Percentiles rank a stretch among this genome's conserved stretches.
Evolutionary conservation across 306 rosid genomes (phyloP).

Genomic region (Carpinus viminea): DNA sequence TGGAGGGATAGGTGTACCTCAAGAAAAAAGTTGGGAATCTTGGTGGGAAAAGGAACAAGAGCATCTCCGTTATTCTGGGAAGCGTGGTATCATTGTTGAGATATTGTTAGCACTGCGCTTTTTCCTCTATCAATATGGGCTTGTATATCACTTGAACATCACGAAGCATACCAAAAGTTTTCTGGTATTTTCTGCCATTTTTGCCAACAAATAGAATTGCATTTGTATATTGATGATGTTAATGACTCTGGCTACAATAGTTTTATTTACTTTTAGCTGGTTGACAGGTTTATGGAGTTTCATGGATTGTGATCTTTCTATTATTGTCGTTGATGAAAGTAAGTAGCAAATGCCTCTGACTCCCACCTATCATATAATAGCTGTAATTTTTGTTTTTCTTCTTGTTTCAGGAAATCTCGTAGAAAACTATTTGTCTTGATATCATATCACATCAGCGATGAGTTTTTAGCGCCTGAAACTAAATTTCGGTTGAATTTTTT

Average conservation of each 20-base stretch:
- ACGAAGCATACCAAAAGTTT: conserved; percentile 50
- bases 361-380: background rate
- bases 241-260: conserved; percentile 27
- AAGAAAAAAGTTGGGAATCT: conserved; percentile 93
- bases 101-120: conserved; percentile 86
- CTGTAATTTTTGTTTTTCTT: background rate
- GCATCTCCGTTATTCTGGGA: conserved; percentile 75
- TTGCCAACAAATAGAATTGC: conserved; percentile 1
- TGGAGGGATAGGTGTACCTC: conserved; percentile 87
- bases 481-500: conserved; percentile 18
- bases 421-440: background rate
- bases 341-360: conserved; percentile 25
- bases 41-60: conserved; percentile 96
- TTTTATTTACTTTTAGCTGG: conserved; percentile 20
- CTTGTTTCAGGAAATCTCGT: background rate
- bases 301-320: conserved; percentile 78
- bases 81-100: conserved; percentile 64
- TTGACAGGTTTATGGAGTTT: conserved; percentile 77
- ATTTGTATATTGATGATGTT: conserved; percentile 8
- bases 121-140: conserved; percentile 87
- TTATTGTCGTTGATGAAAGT: conserved; percentile 80
- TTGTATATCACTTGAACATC: conserved; percentile 79
- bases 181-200: conserved; percentile 49
- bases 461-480: conserved; percentile 2
- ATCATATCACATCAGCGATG: background rate